Percentiles rank a stretch among this genome's conserved stretches.
Evolutionary conservation across 208 protist species (phyloP).

Genomic region (Acanthamoeba culbertsoni): DNA sequence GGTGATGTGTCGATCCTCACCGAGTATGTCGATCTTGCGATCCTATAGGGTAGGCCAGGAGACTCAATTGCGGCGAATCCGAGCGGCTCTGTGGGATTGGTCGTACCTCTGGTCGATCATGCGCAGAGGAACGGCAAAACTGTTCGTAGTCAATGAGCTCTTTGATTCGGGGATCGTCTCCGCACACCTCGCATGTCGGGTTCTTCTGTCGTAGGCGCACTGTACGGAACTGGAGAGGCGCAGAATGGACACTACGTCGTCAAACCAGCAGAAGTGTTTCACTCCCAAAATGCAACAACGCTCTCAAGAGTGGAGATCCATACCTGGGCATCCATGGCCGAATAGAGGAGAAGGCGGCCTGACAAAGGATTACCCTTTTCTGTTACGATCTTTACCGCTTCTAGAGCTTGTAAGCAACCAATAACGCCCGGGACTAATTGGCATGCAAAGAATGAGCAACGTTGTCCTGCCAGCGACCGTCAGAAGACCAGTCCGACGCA

Average conservation of each 20-base stretch:
- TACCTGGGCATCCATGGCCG: neutral
- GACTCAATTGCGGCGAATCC: no score
- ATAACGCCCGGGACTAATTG: conserved; percentile 70
- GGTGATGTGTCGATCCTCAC: neutral
- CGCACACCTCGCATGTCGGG: neutral
- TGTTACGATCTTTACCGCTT: conserved; percentile 77
- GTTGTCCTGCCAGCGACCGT: neutral
- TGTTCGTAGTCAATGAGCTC: conserved; percentile 19
- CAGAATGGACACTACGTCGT: no score
- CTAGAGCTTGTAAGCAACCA: conserved; percentile 78
- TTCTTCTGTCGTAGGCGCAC: neutral
- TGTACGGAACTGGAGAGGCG: neutral
- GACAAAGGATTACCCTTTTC: neutral
- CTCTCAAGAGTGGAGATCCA: neutral
- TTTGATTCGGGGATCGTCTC: neutral
- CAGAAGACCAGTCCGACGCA: no score
- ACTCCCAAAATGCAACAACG: neutral
- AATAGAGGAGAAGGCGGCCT: neutral
- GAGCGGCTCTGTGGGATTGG: no score
- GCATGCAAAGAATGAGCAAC: neutral
- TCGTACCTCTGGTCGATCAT: neutral
- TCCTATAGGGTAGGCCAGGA: conserved; percentile 14
- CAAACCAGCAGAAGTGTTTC: no score
- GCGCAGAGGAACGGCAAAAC: neutral
- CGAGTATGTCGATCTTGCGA: neutral